Base-by-base conservation (phyloP, 1,139 yeast genomes). In the Yamadazyma diddensiae region DNA sequence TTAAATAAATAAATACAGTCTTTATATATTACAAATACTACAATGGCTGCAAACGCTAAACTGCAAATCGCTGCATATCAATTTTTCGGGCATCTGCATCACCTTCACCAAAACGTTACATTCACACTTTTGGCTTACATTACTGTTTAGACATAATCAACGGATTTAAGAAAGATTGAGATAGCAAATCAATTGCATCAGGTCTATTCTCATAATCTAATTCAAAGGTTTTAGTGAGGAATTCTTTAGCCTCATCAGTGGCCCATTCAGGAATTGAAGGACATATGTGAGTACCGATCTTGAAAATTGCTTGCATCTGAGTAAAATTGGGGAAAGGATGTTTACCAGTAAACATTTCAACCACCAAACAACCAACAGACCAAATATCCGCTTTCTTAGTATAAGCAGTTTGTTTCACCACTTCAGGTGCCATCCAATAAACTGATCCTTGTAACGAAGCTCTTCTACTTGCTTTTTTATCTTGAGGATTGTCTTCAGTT, bases 351-450 rank as follows among this genome's bases (percentile, higher is more conserved):
- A 84, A 84, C 97, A 90, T 90, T 56, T 90, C 97, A 19, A 90
- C 81, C 13, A 88, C 76, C 20, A 90, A 70, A 55, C 97, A 87
- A 0, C 96, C 97, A 4, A 90, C 84, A 0, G 95, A 85, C 97
- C 97, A 90, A 19, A 90, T 87, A 55, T 90, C 97, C 0, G 95
- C 95, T 53, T 85, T 86, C 31, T 83, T 78, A 4, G 96, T 88
- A 38, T 87, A 85, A 0, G 92, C 85, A 1, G 87, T 81, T 52
- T 88, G 96, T 50, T 86, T 85, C 10, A 88, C 96, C 10, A 90
- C 96, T 54, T 90, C 97, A 0, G 97, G 97, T 0, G 97, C 96
- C 97, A 90, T 90, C 97, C 97, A 90, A 52, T 82, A 90, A 0
- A 88, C 95, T 5, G 95, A 85, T 0, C 97, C 97, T 59, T 88